Evolutionary conservation across 2,329 filamentous ascomycete genomes (phyloP), one percentile per base, ranked within the genome.

Genomic region (Sporothrix luriei): DNA sequence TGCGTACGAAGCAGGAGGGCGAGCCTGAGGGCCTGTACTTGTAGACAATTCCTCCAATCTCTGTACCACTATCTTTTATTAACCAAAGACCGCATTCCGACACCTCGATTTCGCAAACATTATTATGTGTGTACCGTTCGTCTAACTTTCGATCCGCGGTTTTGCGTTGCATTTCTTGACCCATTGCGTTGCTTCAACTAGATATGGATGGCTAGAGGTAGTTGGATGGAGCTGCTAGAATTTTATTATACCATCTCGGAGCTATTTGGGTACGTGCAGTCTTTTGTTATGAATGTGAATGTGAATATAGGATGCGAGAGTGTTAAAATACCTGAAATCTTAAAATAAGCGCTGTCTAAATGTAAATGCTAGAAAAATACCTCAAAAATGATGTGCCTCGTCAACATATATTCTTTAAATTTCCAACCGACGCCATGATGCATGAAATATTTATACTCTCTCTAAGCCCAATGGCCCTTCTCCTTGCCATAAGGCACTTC

Each of bases 1-100:
- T 99, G 80, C 96, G 97, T 84, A 99, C 96, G 65, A 99, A 99
- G 90, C 95, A 91, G 77, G 95, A 99, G 84, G 94, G 94, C 75
- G 96, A 98, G 82, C 95, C 96, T 0, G 95, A 99, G 83, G 95
- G 95, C 75, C 83, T 99, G 87, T 99, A 99, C 84, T 89, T 99
- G 91, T 99, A 97, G 78, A 64, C 19, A 14, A 14, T 43, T n/a
- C 38, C 38, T n/a, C 13, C 11, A 7, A 46, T 52, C 29, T 16
- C 55, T 69, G 21, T 69, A 69, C 61, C 14, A 64, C 48, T 21
- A 57, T 46, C 33, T 62, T 33, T 29, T 19, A 52, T 52, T 38
- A 11, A 26, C 46, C 62, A 13, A 62, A 38, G 57, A 62, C 57
- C 14, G 57, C 57, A 46, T 51, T 52, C 43, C 29, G 54, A 33